phyloP scores from a whole-genome alignment of 2,329 filamentous ascomycete genomes.

The Cyanodermella asteris region DNA sequence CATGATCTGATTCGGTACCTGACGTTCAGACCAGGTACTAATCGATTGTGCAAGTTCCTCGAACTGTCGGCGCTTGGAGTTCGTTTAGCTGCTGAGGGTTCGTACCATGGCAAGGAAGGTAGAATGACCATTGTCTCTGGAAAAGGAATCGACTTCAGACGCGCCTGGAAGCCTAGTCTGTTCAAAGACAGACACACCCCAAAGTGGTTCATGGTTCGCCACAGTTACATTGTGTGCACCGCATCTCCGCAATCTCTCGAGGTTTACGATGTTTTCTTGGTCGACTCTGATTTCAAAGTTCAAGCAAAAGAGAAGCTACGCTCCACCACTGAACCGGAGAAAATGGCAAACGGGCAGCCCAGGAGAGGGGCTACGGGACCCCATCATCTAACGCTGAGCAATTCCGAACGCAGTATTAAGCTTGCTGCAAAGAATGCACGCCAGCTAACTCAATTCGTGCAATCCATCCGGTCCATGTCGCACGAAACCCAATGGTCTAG shows the following conservation, averaged over 20 bases:
- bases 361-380: constrained; percentile 37
- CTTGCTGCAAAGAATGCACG: constrained; percentile 79
- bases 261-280: constrained; percentile 95
- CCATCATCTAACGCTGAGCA: constrained; percentile 68
- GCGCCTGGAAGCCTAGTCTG: constrained; percentile 55
- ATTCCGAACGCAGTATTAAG: constrained; percentile 80
- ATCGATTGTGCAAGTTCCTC: constrained; percentile 83
- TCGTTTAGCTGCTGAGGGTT: constrained; percentile 79
- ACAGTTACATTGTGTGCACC: constrained; percentile 96
- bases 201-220: constrained; percentile 95
- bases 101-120: constrained; percentile 94
- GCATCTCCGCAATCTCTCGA: constrained; percentile 97
- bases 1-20: constrained; percentile 89
- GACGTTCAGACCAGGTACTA: constrained; percentile 91
- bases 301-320: constrained; percentile 41
- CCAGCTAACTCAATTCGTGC: constrained; percentile 76
- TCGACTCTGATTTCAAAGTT: constrained; percentile 70
- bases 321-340: constrained; percentile 32
- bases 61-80: constrained; percentile 89
- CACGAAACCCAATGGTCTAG: constrained; percentile 63
- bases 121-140: constrained; percentile 79
- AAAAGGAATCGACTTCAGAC: constrained; percentile 70
- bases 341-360: constrained; percentile 43
- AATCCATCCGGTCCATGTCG: constrained; percentile 75
- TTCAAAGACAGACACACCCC: constrained; percentile 66